phyloP scores from a whole-genome alignment of 768 basidiomycete species.

The Sarcodon sp. region DNA sequence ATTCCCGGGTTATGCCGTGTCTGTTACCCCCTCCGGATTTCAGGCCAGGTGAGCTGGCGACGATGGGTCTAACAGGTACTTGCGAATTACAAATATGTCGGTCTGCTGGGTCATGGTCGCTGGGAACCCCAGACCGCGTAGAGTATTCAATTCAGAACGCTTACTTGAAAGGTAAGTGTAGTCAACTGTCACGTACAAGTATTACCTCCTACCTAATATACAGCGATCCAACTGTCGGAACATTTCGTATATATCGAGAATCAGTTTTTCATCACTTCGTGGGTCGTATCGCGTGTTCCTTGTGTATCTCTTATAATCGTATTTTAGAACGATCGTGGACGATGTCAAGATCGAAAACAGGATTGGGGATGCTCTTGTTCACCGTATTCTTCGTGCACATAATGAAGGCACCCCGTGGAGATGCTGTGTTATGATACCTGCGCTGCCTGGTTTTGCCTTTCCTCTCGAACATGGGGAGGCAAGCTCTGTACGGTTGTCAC shows the following conservation, averaged over 20 bases:
- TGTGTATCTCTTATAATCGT: too few relatives aligned
- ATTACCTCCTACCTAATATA: background rate
- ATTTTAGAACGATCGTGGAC: slow-evolving; percentile 60
- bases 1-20: slow-evolving; percentile 87
- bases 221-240: slow-evolving; percentile 87
- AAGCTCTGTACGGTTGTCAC: slow-evolving; percentile 51
- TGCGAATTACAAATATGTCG: slow-evolving; percentile 97
- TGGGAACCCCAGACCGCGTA: slow-evolving; percentile 74
- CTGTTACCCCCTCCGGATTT: slow-evolving; percentile 90
- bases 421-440: slow-evolving; percentile 85
- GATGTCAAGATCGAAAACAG: slow-evolving; percentile 84
- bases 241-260: slow-evolving; percentile 99
- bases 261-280: slow-evolving; percentile 88
- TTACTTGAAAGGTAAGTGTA: slow-evolving; percentile 65
- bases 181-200: background rate
- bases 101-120: slow-evolving; percentile 91
- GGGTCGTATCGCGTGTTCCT: slow-evolving; percentile 15
- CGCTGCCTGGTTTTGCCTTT: slow-evolving; percentile 88
- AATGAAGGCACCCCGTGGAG: slow-evolving; percentile 75
- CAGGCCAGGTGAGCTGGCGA: slow-evolving; percentile 61
- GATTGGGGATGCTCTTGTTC: slow-evolving; percentile 89
- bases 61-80: slow-evolving; percentile 82
- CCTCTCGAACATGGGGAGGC: slow-evolving; percentile 91
- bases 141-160: slow-evolving; percentile 95
- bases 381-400: slow-evolving; percentile 83